Conservation (phyloP, 805 yeast species). For the Metschnikowia amazonensis region DNA sequence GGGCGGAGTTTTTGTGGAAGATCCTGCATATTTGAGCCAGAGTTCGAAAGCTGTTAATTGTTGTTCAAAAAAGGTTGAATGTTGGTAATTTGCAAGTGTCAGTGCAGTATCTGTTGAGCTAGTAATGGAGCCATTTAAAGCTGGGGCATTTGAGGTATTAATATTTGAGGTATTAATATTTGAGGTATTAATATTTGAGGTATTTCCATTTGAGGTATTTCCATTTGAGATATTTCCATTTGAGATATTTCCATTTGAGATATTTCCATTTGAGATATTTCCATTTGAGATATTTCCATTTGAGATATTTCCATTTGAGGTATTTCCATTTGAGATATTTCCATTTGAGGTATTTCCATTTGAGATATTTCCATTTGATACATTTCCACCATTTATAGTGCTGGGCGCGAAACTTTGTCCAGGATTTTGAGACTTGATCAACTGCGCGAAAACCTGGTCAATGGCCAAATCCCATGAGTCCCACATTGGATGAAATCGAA, state of each 20-base stretch:
- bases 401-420: no score
- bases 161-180: not conserved
- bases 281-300: no score
- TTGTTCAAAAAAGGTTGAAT: slow-evolving; percentile 92
- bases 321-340: no score
- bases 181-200: no score
- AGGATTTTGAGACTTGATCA: slow-evolving; percentile 42
- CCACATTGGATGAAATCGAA: slow-evolving; percentile 89
- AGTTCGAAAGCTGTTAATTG: slow-evolving; percentile 94
- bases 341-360: no score
- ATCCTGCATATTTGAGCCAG: slow-evolving; percentile 85
- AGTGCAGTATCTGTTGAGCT: slow-evolving; percentile 1
- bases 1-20: slow-evolving; percentile 81
- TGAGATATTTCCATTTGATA: no score
- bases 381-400: not conserved
- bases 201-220: no score
- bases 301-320: no score
- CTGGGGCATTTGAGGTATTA: not conserved
- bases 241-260: no score
- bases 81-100: slow-evolving; percentile 59
- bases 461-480: slow-evolving; percentile 97
- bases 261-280: no score
- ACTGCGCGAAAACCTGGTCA: slow-evolving; percentile 82
- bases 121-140: no score
- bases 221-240: no score